These are phyloP conservation scores for Magnolia officinalis DNA, from an alignment of 164 flowering plant genomes.

Conservation along the genomic window DNA sequence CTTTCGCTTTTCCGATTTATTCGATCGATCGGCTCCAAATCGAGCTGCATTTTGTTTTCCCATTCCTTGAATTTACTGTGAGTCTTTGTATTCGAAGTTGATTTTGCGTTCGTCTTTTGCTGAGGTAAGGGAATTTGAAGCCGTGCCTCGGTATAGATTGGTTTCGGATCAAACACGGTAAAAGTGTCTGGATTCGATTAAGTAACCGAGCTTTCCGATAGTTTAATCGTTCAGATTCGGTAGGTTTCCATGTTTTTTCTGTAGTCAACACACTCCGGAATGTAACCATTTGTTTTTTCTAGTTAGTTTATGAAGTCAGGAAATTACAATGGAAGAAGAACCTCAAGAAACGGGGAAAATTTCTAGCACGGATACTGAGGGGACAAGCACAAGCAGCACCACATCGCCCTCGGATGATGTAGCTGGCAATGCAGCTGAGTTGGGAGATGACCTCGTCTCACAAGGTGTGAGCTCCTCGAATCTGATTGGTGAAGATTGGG, in stretches of 20 bases:
- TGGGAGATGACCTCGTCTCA: slow-evolving; percentile 16
- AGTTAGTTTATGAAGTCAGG: slow-evolving; percentile 17
- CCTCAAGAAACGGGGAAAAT: slow-evolving; percentile 28
- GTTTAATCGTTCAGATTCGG: not conserved
- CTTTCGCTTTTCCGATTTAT: not conserved
- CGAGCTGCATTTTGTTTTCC: not conserved
- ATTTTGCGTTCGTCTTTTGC: not conserved
- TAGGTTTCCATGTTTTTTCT: not conserved
- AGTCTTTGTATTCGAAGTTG: not conserved
- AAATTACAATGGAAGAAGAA: slow-evolving; percentile 51
- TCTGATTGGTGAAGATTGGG: slow-evolving; percentile 17
- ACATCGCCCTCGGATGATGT: not conserved
- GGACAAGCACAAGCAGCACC: slow-evolving; percentile 11
- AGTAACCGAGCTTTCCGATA: not conserved
- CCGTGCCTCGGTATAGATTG: not conserved
- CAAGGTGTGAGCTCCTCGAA: slow-evolving; percentile 23
- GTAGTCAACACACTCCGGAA: slow-evolving; percentile 1
- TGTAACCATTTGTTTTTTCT: slow-evolving; percentile 7
- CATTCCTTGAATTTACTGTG: not conserved
- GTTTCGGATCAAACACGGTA: not conserved
- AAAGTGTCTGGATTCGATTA: slow-evolving; percentile 1
- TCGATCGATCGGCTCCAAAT: not conserved
- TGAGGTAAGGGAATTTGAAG: slow-evolving; percentile 3
- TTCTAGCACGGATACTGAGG: slow-evolving; percentile 21
- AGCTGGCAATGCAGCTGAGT: slow-evolving; percentile 17